Conservation (phyloP, 140 eudicot species). For the Stevia rebaudiana region DNA sequence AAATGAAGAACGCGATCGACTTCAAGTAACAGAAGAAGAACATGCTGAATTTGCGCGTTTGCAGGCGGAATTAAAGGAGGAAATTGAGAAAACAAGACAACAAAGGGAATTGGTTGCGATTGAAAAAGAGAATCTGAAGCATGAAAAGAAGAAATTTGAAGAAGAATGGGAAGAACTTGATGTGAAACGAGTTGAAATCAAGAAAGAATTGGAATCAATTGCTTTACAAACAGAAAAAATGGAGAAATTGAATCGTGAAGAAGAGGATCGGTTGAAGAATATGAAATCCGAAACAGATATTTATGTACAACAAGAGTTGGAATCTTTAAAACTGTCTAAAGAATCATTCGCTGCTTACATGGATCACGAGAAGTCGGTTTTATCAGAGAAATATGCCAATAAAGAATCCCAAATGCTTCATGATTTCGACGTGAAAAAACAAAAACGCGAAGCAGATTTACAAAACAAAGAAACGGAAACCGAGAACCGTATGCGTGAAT, state of each 20-base stretch:
- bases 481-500: conserved; percentile 48
- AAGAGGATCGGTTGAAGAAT: conserved; percentile 65
- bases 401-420: conserved; percentile 58
- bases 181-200: conserved; percentile 56
- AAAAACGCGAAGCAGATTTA: conserved; percentile 58
- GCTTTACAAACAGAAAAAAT: conserved; percentile 43
- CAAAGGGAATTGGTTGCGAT: conserved; percentile 54
- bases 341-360: conserved; percentile 73
- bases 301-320: conserved; percentile 65
- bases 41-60: conserved; percentile 50
- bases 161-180: conserved; percentile 93
- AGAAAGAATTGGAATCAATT: conserved; percentile 49
- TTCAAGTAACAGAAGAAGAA: conserved; percentile 78
- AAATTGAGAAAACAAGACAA: conserved; percentile 55
- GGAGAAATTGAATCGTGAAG: conserved; percentile 51
- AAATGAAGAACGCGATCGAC: conserved; percentile 53
- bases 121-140: conserved; percentile 72
- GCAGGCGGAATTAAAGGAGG: conserved; percentile 66
- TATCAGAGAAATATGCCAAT: conserved; percentile 48
- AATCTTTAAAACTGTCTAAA: conserved; percentile 56
- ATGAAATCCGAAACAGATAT: conserved; percentile 51
- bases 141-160: conserved; percentile 75
- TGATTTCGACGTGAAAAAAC: conserved; percentile 66
- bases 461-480: conserved; percentile 45
- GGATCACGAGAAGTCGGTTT: conserved; percentile 61